phyloP scores from a whole-genome alignment of 2,329 filamentous ascomycete genomes.

The Massarina eburnea region DNA sequence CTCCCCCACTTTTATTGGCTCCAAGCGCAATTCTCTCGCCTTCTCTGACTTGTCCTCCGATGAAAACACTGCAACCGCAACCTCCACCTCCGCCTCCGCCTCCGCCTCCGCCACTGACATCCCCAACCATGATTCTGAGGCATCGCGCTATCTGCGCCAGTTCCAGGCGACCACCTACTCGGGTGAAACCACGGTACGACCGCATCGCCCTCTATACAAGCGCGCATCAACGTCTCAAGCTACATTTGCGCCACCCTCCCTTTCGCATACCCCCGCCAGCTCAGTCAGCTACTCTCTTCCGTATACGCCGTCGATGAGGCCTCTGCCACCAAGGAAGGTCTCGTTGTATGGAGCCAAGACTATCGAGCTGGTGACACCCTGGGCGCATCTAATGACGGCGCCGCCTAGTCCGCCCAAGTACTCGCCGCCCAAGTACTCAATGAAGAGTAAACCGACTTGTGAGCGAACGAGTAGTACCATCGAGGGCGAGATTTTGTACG shows the following conservation, averaged over 20 bases:
- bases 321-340: conserved; percentile 43
- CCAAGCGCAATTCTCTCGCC: conserved; percentile 43
- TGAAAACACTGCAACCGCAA: conserved; percentile 23
- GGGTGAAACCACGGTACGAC: conserved; percentile 24
- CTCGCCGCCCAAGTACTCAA: conserved; percentile 13
- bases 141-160: conserved; percentile 46
- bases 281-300: conserved; percentile 49
- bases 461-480: conserved; percentile 36
- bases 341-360: conserved; percentile 44
- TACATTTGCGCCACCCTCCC: conserved; percentile 45
- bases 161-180: conserved; percentile 37
- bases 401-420: conserved; percentile 38
- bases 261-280: conserved; percentile 51
- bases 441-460: conserved; percentile 37
- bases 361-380: conserved; percentile 49
- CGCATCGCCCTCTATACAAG: conserved; percentile 37
- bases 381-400: conserved; percentile 29
- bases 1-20: conserved; percentile 47
- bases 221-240: conserved; percentile 39
- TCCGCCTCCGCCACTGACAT: conserved; percentile 26
- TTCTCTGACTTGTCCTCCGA: conserved; percentile 48
- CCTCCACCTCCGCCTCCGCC: conserved; percentile 27
- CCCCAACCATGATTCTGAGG: conserved; percentile 39
- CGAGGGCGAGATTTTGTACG: conserved; percentile 42
- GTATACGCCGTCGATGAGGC: conserved; percentile 41